A percentile compares a stretch with the other conserved stretches of the same genome.
Evolutionary conservation across 306 rosid species (phyloP).

Genomic region (Glycyrrhiza uralensis): DNA sequence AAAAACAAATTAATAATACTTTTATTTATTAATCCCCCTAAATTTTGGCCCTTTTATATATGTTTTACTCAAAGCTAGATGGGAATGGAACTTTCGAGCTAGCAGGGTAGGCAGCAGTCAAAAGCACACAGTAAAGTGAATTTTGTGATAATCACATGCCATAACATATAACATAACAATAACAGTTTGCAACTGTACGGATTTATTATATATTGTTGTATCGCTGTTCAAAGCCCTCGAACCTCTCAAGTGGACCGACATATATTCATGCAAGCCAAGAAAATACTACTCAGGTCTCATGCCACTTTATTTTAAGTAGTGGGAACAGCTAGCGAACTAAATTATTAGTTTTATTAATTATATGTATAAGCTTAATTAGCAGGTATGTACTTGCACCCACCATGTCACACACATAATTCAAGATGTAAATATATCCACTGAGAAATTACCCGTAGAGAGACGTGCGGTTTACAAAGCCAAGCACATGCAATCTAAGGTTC

Average conservation of each 20-base stretch:
- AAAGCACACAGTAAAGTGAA: background rate
- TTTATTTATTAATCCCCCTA: no score
- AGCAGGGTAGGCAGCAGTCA: background rate
- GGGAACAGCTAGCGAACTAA: background rate
- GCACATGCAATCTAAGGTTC: slow-evolving; percentile 28
- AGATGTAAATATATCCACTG: background rate
- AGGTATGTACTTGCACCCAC: slow-evolving; percentile 8
- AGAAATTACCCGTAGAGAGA: background rate
- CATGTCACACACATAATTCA: slow-evolving; percentile 10
- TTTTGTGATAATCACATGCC: background rate
- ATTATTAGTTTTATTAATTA: background rate
- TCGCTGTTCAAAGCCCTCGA: slow-evolving; percentile 16
- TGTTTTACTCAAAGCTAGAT: background rate
- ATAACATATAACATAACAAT: background rate
- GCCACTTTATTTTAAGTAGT: background rate
- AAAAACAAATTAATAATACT: no score
- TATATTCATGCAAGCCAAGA: slow-evolving; percentile 35
- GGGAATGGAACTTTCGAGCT: slow-evolving; percentile 28
- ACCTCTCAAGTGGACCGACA: slow-evolving; percentile 33
- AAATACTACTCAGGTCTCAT: slow-evolving; percentile 8
- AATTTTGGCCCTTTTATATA: background rate
- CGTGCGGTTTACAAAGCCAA: slow-evolving; percentile 11
- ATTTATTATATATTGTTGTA: background rate
- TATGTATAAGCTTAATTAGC: slow-evolving; percentile 2
- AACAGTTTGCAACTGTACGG: slow-evolving; percentile 8